Conservation (phyloP, 1,284 basidiomycete genomes). For the Ustilago bromivora region DNA sequence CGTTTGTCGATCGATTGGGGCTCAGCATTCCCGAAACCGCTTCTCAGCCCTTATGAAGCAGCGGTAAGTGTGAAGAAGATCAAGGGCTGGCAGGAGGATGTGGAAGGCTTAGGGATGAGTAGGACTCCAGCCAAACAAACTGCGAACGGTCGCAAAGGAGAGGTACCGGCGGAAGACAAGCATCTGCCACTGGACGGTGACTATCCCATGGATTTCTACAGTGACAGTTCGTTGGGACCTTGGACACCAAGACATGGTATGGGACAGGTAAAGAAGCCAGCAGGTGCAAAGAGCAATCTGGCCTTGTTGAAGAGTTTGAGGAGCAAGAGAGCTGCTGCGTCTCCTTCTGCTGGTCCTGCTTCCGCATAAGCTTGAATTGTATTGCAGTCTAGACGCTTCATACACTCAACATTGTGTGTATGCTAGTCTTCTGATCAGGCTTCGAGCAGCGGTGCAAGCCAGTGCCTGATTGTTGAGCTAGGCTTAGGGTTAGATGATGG, state of each 20-base stretch:
- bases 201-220: conserved; percentile 98
- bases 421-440: too few relatives aligned
- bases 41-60: conserved; percentile 94
- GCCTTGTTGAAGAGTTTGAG: conserved; percentile 52
- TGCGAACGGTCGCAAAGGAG: conserved; percentile 3
- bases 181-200: conserved; percentile 68
- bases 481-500: too few relatives aligned
- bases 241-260: conserved; percentile 71
- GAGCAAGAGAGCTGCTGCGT: conserved; percentile 17
- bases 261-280: conserved; percentile 49
- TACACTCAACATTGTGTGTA: not conserved
- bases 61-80: conserved; percentile 84
- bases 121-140: conserved; percentile 54
- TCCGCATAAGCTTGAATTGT: conserved; percentile 8
- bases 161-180: conserved; percentile 27
- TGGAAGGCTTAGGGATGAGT: conserved; percentile 68
- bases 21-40: conserved; percentile 83
- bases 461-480: too few relatives aligned
- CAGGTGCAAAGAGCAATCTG: conserved; percentile 50
- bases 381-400: not conserved
- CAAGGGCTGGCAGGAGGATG: conserved; percentile 74
- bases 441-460: too few relatives aligned
- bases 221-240: conserved; percentile 76
- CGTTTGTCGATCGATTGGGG: conserved; percentile 95
- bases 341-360: not conserved